These are phyloP conservation scores for Xerocomus nothofagi DNA, from an alignment of 1,284 basidiomycete genomes.

Conservation along the genomic window DNA sequence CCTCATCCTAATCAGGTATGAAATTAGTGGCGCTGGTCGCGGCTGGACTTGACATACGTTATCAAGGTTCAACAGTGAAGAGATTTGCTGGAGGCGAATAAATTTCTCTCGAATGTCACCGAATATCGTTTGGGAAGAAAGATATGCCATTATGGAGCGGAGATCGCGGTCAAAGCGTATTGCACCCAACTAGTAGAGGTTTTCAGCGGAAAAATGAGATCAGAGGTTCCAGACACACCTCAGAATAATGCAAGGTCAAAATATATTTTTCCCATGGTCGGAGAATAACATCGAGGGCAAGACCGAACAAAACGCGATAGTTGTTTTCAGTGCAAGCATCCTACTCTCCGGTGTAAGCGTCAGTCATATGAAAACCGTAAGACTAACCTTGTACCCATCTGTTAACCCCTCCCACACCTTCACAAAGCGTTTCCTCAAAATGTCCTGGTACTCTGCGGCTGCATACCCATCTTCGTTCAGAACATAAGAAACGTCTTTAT, in stretches of 20 bases:
- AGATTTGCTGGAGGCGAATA: slow-evolving; percentile 88
- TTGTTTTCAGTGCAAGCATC: slow-evolving; percentile 86
- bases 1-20: slow-evolving; percentile 68
- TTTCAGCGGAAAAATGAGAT: slow-evolving; percentile 12
- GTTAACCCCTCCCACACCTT: slow-evolving; percentile 83
- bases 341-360: slow-evolving; percentile 39
- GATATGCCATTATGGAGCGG: slow-evolving; percentile 77
- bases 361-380: background rate
- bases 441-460: slow-evolving; percentile 81
- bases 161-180: slow-evolving; percentile 95
- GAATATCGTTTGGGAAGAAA: slow-evolving; percentile 84
- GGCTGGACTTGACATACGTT: slow-evolving; percentile 49
- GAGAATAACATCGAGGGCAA: slow-evolving; percentile 84
- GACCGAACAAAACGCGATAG: slow-evolving; percentile 81
- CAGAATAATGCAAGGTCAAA: slow-evolving; percentile 81
- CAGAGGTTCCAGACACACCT: slow-evolving; percentile 49
- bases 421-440: slow-evolving; percentile 85
- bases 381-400: slow-evolving; percentile 78
- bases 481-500: slow-evolving; percentile 86
- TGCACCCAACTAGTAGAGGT: slow-evolving; percentile 76
- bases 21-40: slow-evolving; percentile 5
- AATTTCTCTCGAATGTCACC: slow-evolving; percentile 93
- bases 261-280: slow-evolving; percentile 93
- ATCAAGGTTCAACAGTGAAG: slow-evolving; percentile 90
- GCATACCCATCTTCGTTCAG: slow-evolving; percentile 88